Evolutionary conservation across 257 asterid genomes (phyloP).

Genomic region (Gentiana dahurica): DNA sequence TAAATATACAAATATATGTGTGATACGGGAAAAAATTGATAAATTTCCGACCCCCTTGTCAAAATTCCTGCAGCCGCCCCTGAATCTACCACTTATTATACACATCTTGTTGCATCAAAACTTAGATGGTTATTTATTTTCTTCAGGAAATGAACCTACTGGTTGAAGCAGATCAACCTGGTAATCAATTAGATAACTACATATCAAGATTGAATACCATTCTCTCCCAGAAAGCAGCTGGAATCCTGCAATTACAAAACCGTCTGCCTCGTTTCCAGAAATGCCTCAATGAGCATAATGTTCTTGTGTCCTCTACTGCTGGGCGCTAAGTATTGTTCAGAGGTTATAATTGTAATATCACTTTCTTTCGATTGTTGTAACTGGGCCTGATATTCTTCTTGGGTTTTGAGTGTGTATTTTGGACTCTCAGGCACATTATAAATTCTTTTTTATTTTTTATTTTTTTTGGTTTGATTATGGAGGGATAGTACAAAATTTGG

Average conservation of each 20-base stretch:
- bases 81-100: neutral
- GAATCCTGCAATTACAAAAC: slow-evolving; percentile 69
- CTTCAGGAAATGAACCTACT: slow-evolving; percentile 90
- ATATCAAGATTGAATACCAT: slow-evolving; percentile 66
- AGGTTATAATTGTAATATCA: slow-evolving; percentile 8
- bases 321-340: slow-evolving; percentile 29
- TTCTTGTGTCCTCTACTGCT: slow-evolving; percentile 50
- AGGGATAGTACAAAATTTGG: too few relatives aligned
- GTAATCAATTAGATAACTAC: slow-evolving; percentile 74
- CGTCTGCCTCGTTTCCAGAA: slow-evolving; percentile 76
- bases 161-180: slow-evolving; percentile 95
- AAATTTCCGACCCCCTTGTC: too few relatives aligned
- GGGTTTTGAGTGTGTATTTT: too few relatives aligned
- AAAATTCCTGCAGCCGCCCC: too few relatives aligned
- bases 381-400: too few relatives aligned
- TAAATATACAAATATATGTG: too few relatives aligned
- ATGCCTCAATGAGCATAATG: slow-evolving; percentile 82
- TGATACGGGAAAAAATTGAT: too few relatives aligned
- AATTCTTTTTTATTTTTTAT: too few relatives aligned
- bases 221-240: slow-evolving; percentile 87
- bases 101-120: neutral
- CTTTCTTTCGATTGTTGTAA: neutral
- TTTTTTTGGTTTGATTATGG: too few relatives aligned
- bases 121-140: neutral
- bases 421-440: too few relatives aligned